These are phyloP conservation scores for Kazachstania viticola DNA, from an alignment of 805 yeast genomes.

Conservation along the genomic window DNA sequence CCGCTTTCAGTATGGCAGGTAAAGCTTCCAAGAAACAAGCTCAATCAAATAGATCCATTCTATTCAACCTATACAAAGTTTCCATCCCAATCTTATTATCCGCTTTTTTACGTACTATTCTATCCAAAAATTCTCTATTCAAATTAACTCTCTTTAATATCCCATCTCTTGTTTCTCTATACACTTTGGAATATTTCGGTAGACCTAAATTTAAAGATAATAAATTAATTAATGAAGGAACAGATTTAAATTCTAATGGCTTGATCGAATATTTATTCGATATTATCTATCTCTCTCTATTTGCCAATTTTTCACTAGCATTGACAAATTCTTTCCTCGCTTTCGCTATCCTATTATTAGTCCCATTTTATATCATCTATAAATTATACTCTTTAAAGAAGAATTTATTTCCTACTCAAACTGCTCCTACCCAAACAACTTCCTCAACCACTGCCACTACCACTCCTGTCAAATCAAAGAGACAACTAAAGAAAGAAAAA, in stretches of 20 bases:
- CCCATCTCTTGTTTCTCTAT: constrained; percentile 30
- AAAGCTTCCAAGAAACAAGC: constrained; percentile 46
- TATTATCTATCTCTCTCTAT: constrained; percentile 39
- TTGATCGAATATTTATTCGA: constrained; percentile 46
- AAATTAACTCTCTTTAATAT: constrained; percentile 18
- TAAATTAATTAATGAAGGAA: constrained; percentile 34
- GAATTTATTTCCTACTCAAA: constrained; percentile 11
- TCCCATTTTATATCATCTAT: constrained; percentile 33
- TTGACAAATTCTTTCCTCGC: constrained; percentile 35
- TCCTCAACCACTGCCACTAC: constrained; percentile 3
- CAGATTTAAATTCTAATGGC: constrained; percentile 33
- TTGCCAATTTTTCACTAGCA: constrained; percentile 35
- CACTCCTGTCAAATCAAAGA: constrained; percentile 25
- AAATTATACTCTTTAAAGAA: constrained; percentile 26
- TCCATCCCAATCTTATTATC: constrained; percentile 22
- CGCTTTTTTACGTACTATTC: constrained; percentile 29
- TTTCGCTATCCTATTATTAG: constrained; percentile 31
- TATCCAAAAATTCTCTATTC: constrained; percentile 13
- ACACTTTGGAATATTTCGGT: constrained; percentile 37
- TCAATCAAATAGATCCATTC: constrained; percentile 11
- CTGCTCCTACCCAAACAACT: neutral
- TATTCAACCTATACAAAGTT: constrained; percentile 15
- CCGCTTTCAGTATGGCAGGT: constrained; percentile 41
- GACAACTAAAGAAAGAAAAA: constrained; percentile 32
- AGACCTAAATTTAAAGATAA: constrained; percentile 31